Percentiles rank a stretch among this genome's conserved stretches.
phyloP scores from a whole-genome alignment of 305 asterid species.

The Solanum hybrid region DNA sequence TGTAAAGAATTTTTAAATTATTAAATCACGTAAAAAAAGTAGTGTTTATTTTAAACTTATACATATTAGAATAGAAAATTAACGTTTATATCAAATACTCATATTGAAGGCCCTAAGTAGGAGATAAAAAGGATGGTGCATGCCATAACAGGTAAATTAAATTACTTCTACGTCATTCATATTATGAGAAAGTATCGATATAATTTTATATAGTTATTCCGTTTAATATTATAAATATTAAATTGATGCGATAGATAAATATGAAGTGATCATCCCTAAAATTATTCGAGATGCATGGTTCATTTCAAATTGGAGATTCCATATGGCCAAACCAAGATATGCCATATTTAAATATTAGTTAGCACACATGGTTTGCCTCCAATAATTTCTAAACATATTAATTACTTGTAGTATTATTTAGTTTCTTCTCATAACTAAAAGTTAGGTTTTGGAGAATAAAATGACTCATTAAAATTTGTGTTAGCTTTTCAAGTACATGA shows the following conservation, averaged over 20 bases:
- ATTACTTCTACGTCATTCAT: background rate
- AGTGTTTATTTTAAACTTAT: background rate
- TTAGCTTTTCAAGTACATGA: background rate
- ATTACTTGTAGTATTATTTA: background rate
- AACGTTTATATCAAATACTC: background rate
- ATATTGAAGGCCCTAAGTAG: background rate
- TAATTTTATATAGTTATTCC: too few species aligned
- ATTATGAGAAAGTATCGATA: background rate
- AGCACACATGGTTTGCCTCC: background rate
- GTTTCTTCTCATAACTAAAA: background rate
- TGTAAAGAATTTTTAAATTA: background rate
- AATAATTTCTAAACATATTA: background rate
- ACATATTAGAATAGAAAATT: background rate
- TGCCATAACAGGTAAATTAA: background rate
- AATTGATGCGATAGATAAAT: too few species aligned
- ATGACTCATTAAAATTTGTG: background rate
- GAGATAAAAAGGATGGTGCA: background rate
- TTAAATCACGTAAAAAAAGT: background rate
- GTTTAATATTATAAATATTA: background rate
- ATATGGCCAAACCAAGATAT: background rate
- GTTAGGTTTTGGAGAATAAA: background rate
- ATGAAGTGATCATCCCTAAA: background rate
- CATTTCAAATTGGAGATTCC: background rate
- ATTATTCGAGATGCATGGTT: background rate
- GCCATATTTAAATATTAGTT: background rate